These are phyloP conservation scores for Aspergillus spinulosporus DNA, from an alignment of 2,329 filamentous ascomycete genomes.

Conservation along the genomic window DNA sequence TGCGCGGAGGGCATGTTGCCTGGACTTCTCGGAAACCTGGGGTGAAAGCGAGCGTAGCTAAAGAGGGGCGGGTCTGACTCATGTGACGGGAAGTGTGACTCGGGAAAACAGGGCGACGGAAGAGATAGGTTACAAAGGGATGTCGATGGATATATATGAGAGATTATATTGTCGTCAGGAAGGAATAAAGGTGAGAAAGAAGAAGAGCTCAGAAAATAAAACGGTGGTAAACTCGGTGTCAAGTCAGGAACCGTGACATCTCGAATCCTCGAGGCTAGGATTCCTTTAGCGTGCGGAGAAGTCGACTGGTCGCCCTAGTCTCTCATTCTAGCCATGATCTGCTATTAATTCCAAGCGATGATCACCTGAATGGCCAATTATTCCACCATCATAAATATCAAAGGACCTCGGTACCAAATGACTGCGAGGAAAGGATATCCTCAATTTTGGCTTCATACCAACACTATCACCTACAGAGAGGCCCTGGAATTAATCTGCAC, in stretches of 20 bases:
- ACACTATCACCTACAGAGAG: slow-evolving; percentile 3
- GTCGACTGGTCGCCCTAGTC: slow-evolving; percentile 1
- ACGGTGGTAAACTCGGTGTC: not conserved
- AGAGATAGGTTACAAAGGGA: not conserved
- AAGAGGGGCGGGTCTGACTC: slow-evolving; percentile 13
- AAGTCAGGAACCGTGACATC: slow-evolving; percentile 6
- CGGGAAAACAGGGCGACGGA: not conserved
- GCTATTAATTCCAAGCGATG: not conserved
- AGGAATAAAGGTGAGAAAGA: not conserved
- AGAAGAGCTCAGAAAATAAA: not conserved
- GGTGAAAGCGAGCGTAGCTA: slow-evolving; percentile 10
- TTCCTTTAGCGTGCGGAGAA: slow-evolving; percentile 16
- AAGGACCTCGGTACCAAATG: too few species aligned
- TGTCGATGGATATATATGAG: slow-evolving; percentile 7
- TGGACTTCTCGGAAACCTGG: slow-evolving; percentile 8
- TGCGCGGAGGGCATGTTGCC: slow-evolving; percentile 30
- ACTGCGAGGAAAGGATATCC: not conserved
- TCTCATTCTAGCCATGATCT: slow-evolving; percentile 1
- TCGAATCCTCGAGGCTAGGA: slow-evolving; percentile 3
- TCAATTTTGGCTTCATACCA: slow-evolving; percentile 14
- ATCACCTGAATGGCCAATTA: not conserved
- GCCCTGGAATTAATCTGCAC: not conserved
- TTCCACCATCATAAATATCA: not conserved
- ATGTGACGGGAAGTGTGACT: slow-evolving; percentile 17
- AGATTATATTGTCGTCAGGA: not conserved